These are phyloP conservation scores for Melastoma malabathricum DNA, from an alignment of 345 rosid genomes.

Conservation along the genomic window DNA sequence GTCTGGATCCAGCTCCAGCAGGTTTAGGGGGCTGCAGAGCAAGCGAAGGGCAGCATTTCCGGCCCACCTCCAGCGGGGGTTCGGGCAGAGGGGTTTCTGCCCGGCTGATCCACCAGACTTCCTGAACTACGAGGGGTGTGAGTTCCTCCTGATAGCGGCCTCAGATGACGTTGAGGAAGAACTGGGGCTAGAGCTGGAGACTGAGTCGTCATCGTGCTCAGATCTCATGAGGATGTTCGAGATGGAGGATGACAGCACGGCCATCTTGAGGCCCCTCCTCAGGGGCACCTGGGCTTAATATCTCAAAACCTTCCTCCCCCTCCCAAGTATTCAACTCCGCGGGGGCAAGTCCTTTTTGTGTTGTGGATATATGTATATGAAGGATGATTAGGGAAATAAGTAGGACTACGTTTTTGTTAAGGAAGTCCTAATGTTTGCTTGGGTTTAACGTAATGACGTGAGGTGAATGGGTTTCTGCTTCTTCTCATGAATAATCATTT, in stretches of 20 bases:
- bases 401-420: no score
- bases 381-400: no score
- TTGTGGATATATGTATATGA: no score
- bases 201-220: conserved; percentile 29
- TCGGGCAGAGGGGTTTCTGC: conserved; percentile 27
- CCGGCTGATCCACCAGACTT: conserved; percentile 64
- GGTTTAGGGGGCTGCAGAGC: conserved; percentile 38
- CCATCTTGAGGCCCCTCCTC: conserved; percentile 31
- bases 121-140: conserved; percentile 70
- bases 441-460: no score
- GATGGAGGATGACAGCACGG: conserved; percentile 16
- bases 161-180: conserved; percentile 52
- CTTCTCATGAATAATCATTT: no score
- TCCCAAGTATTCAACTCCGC: no score
- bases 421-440: no score
- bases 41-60: conserved; percentile 60
- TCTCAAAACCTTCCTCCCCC: no score
- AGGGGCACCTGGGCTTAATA: conserved; percentile 46
- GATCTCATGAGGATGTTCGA: conserved; percentile 49
- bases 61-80: conserved; percentile 45
- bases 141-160: conserved; percentile 52
- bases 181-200: conserved; percentile 46
- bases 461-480: no score
- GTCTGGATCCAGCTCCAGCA: conserved; percentile 3
- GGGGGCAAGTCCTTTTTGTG: no score